Conservation (phyloP, 2,329 filamentous ascomycete genomes). For the Trichoderma sp. region DNA sequence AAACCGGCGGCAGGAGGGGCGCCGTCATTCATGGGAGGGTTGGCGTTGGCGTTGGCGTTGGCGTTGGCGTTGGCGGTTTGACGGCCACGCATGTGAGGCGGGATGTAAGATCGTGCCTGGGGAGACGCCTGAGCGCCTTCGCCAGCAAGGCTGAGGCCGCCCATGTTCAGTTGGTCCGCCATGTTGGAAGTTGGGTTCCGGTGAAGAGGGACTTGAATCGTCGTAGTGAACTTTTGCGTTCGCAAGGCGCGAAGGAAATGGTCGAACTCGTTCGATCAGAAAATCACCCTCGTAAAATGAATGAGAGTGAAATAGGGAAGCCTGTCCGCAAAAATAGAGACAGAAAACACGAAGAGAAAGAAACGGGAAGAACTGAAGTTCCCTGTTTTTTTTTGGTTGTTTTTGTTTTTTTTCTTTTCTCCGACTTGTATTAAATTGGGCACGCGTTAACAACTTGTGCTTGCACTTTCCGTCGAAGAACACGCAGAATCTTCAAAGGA, state of each 20-base stretch:
- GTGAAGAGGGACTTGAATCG: conserved; percentile 20
- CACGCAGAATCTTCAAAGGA: conserved; percentile 47
- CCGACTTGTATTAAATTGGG: conserved; percentile 33
- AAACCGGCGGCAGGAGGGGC: conserved; percentile 24
- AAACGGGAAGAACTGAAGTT: conserved; percentile 34
- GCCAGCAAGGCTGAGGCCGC: conserved; percentile 62
- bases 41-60: too few species aligned
- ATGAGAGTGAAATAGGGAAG: conserved; percentile 29
- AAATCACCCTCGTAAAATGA: conserved; percentile 32
- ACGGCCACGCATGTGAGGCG: conserved; percentile 73
- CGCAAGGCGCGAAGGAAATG: background rate
- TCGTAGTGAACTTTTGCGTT: conserved; percentile 1
- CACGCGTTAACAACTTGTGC: conserved; percentile 31
- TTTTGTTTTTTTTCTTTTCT: conserved; percentile 30
- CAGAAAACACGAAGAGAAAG: conserved; percentile 33
- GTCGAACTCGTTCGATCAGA: conserved; percentile 21
- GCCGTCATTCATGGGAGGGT: conserved; percentile 27
- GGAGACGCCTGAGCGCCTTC: conserved; percentile 34
- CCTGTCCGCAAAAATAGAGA: conserved; percentile 30
- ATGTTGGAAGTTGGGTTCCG: conserved; percentile 49
- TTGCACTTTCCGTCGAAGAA: conserved; percentile 41
- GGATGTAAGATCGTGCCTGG: conserved; percentile 69
- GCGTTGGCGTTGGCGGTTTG: conserved; percentile 29
- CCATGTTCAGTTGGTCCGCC: conserved; percentile 84
- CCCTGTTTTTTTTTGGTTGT: conserved; percentile 26